Evolutionary conservation across 108 stramenopile species (phyloP), one percentile per base, ranked within the genome.

Genomic region (Schizochytrium sp.): DNA sequence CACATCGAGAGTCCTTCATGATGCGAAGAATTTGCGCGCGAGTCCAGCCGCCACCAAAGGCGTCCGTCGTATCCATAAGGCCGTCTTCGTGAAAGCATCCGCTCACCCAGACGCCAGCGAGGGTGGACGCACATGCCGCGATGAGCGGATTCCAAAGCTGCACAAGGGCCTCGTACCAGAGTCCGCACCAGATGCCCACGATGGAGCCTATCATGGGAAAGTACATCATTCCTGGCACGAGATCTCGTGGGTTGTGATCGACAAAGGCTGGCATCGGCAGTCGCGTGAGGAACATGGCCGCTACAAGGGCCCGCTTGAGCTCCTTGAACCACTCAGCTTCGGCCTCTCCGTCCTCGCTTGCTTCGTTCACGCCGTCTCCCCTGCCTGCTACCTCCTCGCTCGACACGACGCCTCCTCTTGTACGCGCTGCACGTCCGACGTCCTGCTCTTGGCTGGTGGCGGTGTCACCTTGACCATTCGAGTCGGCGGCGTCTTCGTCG

Each of bases 11-110:
- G 88, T 96, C 96, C 12, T 95, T 93, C 96, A 96, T 96, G 87
- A 96, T 96, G 57, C 91, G 93, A 18, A 96, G 89, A 44, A 96
- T 94, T 90, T 96, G 96, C 28, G 87, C 63, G 57, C 90, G 90
- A 0, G 91, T 92, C 96, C 96, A 96, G 12, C 96, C 96, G 58
- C 96, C 96, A 8, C 96, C 96, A 3, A 94, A 91, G 14, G 91
- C 91, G 88, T 95, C 95, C 5, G 91, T 90, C 16, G 90, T 90
- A 88, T 96, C 96, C 0, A 94, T 93, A 58, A 96, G 88, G 58
- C 96, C 96, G 91, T 96, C 96, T 88, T 96, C 96, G 69, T 95
- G 96, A 58, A 96, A 95, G 87, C 94, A 95, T 5, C 95, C 95
- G 29, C 95, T 96, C 2, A 95, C 43, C 55, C 87, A 91, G 57